Percentiles rank a stretch among this genome's conserved stretches.
Conservation (phyloP, 2,329 filamentous ascomycete species). For the Claviceps sp. region DNA sequence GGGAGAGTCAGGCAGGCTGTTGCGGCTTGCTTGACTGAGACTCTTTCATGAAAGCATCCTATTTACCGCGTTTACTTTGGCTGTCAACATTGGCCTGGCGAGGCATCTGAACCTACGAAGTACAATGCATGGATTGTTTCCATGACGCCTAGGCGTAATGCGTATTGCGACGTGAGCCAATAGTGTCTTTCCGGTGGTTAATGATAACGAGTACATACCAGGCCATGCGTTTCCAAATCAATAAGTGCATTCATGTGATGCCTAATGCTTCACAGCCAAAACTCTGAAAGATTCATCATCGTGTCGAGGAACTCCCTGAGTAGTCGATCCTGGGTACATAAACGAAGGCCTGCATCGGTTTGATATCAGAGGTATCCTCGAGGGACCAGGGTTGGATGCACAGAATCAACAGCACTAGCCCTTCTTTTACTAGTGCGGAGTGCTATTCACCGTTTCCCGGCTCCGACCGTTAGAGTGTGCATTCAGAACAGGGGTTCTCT, state of each 20-base stretch:
- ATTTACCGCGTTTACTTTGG: background rate
- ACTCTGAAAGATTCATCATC: too few relatives aligned
- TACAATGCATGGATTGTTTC: background rate
- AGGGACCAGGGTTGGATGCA: background rate
- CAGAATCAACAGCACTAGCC: background rate
- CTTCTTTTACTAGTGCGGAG: background rate
- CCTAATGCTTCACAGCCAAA: background rate
- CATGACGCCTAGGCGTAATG: background rate
- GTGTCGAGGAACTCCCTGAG: background rate
- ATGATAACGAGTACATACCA: background rate
- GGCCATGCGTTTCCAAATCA: background rate
- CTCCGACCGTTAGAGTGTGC: too few relatives aligned
- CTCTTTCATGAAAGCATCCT: background rate
- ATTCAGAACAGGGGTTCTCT: too few relatives aligned
- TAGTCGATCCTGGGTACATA: background rate
- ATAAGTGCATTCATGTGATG: background rate
- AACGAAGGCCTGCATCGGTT: background rate
- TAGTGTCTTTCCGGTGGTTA: background rate
- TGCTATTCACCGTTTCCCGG: background rate
- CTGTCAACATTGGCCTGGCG: background rate
- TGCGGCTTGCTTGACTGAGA: background rate
- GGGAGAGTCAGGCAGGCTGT: background rate
- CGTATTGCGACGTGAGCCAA: background rate
- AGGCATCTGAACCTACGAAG: background rate
- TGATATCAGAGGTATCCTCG: background rate